Base-by-base conservation (phyloP, 2,329 filamentous ascomycete species). In the Elsinoe arachidis region DNA sequence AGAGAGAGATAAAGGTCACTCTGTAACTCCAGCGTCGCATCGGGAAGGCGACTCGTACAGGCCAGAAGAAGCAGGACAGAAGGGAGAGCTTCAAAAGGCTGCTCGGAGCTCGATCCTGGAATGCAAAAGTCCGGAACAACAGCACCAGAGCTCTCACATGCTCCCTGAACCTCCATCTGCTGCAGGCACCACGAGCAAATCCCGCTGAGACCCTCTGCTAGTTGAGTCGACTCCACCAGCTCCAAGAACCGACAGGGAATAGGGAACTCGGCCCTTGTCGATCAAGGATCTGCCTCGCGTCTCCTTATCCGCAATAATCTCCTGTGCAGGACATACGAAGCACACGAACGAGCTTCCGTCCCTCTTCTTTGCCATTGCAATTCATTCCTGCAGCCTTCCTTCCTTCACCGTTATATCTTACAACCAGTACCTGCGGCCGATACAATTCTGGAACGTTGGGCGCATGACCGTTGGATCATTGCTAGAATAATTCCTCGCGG, bases 381-480 rank as follows among this genome's bases (percentile, higher is more conserved):
- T 53, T 35, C 15, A 39, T 53, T 34, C 17, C 33, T 53, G 34
- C 49, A 53, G 33, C 19, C 49, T 53, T 39, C 49, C 49, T 23
- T 39, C 34, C 35, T 38, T 26, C 49, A 53, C 35, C 35, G 33
- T 53, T 53, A 37, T 38, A 12, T 19, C 34, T 35, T 23, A 19
- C 33, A 21, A 53, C 38, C 49, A 53, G 49, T 39, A 53, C 35
- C 49, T 53, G 49, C 49, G 17, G 49, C 49, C 49, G 49, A 39
- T 53, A 39, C 49, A 53, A 53, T 53, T 53, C 49, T 53, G 49
- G 33, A 39, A 53, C 49, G 49, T 53, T 53, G 49, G 34, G 49
- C 34, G 49, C 34, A 19, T 23, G 49, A 53, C 49, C 33, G 49
- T 53, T 53, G 49, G 33, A 53, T 35, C 49, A 53, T 53, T 39